phyloP scores from a whole-genome alignment of 2,329 filamentous ascomycete genomes.

The Botrytis medusae region DNA sequence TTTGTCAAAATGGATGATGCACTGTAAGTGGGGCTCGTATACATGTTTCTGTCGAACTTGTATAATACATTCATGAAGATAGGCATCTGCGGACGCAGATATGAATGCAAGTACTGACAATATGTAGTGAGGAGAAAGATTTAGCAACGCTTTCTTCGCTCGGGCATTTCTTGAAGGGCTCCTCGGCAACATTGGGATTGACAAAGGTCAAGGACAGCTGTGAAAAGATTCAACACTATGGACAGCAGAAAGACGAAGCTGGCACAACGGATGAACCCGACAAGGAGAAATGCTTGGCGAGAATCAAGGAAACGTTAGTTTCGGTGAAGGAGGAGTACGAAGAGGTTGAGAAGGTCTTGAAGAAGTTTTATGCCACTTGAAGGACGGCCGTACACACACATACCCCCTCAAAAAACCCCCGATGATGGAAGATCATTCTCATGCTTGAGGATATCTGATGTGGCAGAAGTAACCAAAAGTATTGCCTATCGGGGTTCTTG shows the following conservation, averaged over 20 bases:
- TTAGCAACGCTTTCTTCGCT: constrained; percentile 76
- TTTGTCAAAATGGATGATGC: constrained; percentile 80
- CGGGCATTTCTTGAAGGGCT: constrained; percentile 96
- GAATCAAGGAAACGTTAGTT: constrained; percentile 68
- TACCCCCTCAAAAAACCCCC: constrained; percentile 2
- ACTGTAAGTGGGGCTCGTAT: constrained; percentile 61
- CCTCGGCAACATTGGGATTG: constrained; percentile 88
- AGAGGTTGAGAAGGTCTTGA: constrained; percentile 69
- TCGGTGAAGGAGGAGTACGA: constrained; percentile 75
- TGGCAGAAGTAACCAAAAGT: constrained; percentile 12
- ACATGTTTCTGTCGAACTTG: constrained; percentile 28
- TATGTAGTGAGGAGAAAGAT: constrained; percentile 61
- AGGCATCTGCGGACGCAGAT: constrained; percentile 17
- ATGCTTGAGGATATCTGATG: constrained; percentile 23
- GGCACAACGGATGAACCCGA: constrained; percentile 67
- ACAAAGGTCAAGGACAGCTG: constrained; percentile 89
- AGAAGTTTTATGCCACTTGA: constrained; percentile 42
- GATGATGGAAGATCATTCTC: constrained; percentile 29
- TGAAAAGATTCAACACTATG: constrained; percentile 95
- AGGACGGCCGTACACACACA: constrained; percentile 1
- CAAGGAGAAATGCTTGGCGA: constrained; percentile 64
- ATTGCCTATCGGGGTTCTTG: constrained; percentile 24
- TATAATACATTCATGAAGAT: not conserved
- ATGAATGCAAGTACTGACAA: constrained; percentile 6
- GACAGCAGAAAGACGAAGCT: constrained; percentile 76